Evolutionary conservation across 148 eudicot genomes (phyloP).

Genomic region (Rhododendron molle): DNA sequence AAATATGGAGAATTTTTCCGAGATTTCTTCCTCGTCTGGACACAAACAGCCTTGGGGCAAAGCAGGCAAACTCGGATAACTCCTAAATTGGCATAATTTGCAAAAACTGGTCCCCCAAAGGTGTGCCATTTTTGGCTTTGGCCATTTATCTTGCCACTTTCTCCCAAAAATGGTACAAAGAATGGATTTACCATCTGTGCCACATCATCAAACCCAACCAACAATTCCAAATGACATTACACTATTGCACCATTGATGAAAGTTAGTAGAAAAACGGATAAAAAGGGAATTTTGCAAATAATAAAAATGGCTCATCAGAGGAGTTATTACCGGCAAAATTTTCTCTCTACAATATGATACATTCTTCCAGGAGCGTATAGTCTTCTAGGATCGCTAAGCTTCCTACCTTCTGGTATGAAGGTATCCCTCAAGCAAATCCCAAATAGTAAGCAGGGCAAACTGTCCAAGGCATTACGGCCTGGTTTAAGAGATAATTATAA

Average conservation of each 20-base stretch:
- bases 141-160: not conserved
- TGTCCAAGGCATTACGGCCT: constrained; percentile 65
- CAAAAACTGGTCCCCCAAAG: not conserved
- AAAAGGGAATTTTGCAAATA: not conserved
- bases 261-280: not conserved
- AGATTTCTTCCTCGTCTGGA: not conserved
- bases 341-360: constrained; percentile 93
- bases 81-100: not conserved
- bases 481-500: constrained; percentile 37
- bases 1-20: not conserved
- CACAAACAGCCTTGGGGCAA: not conserved
- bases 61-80: not conserved
- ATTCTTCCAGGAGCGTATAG: constrained; percentile 92
- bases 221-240: not conserved
- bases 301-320: not conserved
- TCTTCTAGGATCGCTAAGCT: constrained; percentile 81
- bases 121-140: not conserved
- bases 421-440: constrained; percentile 87
- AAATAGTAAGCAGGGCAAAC: constrained; percentile 90
- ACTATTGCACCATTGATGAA: not conserved
- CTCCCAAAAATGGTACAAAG: not conserved
- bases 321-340: constrained; percentile 69
- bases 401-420: constrained; percentile 70
- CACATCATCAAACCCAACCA: not conserved
- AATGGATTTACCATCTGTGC: not conserved